Base-by-base conservation (phyloP, 495 filamentous ascomycete species). In the Hyaloscypha hepaticicola region DNA sequence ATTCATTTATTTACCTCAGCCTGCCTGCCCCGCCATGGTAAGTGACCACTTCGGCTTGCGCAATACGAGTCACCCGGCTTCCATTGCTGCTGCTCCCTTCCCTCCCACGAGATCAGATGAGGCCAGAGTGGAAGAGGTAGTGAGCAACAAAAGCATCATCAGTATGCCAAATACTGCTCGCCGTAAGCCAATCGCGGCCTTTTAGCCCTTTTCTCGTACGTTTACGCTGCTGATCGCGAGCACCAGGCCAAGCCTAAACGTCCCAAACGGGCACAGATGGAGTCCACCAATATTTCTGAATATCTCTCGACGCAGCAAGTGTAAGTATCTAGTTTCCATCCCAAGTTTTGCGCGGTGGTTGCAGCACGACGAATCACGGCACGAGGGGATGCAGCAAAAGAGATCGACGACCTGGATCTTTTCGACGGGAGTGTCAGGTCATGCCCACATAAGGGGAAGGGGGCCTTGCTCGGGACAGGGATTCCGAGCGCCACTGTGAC, bases 351-450 rank as follows among this genome's bases (percentile, higher is more conserved):
- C 60, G 29, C 21, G 2, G 2, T 45, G 51, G 3, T 27, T 58
- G 60, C 49, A 0, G 41, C 57, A 60, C 58, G 29, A 41, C 65
- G 57, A 65, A 65, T 65, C 53, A 60, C 63, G 57, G 38, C 50
- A 56, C 48, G 14, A 50, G 50, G 61, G 11, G 61, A 61, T 61
- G 64, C 22, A 59, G 61, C 50, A 25, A n/a, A n/a, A 19, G 49
- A 58, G 65, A 63, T 67, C 65, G 59, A 58, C 59, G 51, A 45
- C 65, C 53, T 63, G 59, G 65, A 53, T 58, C 16, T n/a, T 38
- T 28, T 31, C 48, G 28, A 55, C 60, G 60, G 60, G 48, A 45
- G 66, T 64, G 61, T 68, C 66, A 68, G 66, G 66, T 64, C 49
- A 60, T 68, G 41, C 51, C 52, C 25, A 5, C 41, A 34, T 64